A percentile compares a stretch with the other conserved stretches of the same genome.
These are phyloP conservation scores for Hygrophoropsis aurantiaca DNA, from an alignment of 768 basidiomycete genomes.

Conservation along the genomic window DNA sequence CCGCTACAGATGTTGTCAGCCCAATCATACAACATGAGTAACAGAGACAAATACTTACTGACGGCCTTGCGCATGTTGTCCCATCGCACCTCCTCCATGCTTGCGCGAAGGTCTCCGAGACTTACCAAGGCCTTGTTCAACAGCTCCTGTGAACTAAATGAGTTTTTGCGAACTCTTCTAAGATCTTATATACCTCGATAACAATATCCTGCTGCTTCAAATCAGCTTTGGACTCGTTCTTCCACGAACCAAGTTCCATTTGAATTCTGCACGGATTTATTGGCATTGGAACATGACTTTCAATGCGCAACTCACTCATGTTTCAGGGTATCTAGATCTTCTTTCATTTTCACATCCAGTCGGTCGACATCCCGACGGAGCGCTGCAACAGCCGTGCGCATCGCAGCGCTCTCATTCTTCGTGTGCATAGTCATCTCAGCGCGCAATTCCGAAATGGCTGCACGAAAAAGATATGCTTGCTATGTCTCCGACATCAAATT, in stretches of 20 bases:
- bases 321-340: slow-evolving; percentile 83
- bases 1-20: slow-evolving; percentile 39
- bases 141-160: slow-evolving; percentile 50
- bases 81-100: slow-evolving; percentile 86
- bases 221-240: slow-evolving; percentile 85
- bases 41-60: slow-evolving; percentile 41
- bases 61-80: slow-evolving; percentile 85
- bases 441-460: slow-evolving; percentile 87
- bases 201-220: slow-evolving; percentile 80
- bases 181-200: slow-evolving; percentile 61
- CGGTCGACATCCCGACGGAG: slow-evolving; percentile 85
- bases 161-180: not conserved
- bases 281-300: slow-evolving; percentile 4
- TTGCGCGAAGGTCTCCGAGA: slow-evolving; percentile 76
- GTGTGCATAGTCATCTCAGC: slow-evolving; percentile 82
- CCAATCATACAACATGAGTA: not conserved
- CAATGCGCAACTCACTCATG: slow-evolving; percentile 71
- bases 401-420: slow-evolving; percentile 81
- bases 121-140: slow-evolving; percentile 72
- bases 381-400: slow-evolving; percentile 72
- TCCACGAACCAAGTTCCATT: slow-evolving; percentile 93
- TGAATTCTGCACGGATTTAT: slow-evolving; percentile 64
- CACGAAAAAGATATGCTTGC: slow-evolving; percentile 96
- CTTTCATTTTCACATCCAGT: slow-evolving; percentile 89
- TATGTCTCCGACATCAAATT: slow-evolving; percentile 28